phyloP scores from a whole-genome alignment of 163 green algal genomes.

The Prototheca cutis region DNA sequence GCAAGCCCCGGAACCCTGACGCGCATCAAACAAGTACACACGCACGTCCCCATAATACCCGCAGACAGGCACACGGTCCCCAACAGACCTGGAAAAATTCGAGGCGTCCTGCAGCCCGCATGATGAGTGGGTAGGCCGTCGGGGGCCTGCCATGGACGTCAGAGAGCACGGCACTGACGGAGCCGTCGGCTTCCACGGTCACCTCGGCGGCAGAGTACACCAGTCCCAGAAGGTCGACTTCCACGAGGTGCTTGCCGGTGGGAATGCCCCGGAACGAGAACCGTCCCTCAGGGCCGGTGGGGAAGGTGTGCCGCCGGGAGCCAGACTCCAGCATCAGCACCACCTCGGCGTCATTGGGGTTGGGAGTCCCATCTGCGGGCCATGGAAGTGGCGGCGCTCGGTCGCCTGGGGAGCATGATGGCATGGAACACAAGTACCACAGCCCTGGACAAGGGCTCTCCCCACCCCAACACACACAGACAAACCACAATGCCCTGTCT shows the following conservation, averaged over 20 bases:
- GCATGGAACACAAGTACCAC: too few relatives aligned
- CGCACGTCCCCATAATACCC: too few relatives aligned
- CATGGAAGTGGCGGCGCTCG: too few relatives aligned
- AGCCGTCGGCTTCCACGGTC: neutral
- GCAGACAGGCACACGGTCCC: neutral
- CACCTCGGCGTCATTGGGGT: conserved; percentile 1
- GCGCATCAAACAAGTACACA: too few relatives aligned
- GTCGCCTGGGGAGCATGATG: too few relatives aligned
- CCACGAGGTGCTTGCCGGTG: conserved; percentile 21
- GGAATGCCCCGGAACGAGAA: conserved; percentile 25
- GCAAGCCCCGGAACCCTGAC: too few relatives aligned
- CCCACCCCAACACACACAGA: too few relatives aligned
- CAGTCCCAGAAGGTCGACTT: conserved; percentile 9
- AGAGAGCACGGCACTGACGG: neutral
- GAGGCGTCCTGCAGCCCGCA: conserved; percentile 1
- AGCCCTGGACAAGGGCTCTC: too few relatives aligned
- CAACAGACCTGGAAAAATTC: conserved; percentile 18
- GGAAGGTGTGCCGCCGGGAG: conserved; percentile 4
- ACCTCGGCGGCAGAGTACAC: conserved; percentile 14
- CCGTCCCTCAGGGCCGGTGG: conserved; percentile 14
- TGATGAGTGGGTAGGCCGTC: conserved; percentile 11
- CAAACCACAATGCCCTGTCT: too few relatives aligned
- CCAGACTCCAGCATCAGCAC: conserved; percentile 6
- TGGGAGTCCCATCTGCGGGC: neutral
- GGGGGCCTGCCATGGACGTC: neutral